Evolutionary conservation across 2,329 filamentous ascomycete species (phyloP), one percentile per base, ranked within the genome.

Genomic region (Endoconidiophora polonica): DNA sequence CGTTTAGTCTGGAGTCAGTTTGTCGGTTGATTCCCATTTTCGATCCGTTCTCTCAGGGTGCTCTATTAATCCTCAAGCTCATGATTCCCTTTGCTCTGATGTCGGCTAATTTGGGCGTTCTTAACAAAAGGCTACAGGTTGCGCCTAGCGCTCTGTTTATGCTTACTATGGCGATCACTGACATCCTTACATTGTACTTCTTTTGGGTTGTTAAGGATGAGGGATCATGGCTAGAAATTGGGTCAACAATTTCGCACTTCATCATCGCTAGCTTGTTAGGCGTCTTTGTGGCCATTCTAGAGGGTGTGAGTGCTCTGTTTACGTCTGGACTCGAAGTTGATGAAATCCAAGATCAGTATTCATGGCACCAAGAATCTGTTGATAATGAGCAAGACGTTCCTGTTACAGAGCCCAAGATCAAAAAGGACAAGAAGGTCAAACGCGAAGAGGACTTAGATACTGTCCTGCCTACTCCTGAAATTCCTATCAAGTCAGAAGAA

Each of bases 181-280:
- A 98, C 61, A 77, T 94, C 46, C 72, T 96, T 62, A 96, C 91
- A 3, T 71, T 98, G 48, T 86, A 91, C 59, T 98, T 98, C 69
- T 98, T 98, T 67, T 98, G 86, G 79, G 86, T 94, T 58, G 91
- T 98, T 43, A 84, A 83, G 59, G 91, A 98, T 58, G 91, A 98
- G 62, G 91, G 91, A 0, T 91, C 83, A 20, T 98, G 91, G 91
- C 67, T 98, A 53, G 91, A 98, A 62, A 98, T 98, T 61, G 91
- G 91, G 29, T 94, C 86, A 24, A 95, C 86, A 3, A 98, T 98
- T 57, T 94, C 79, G 59, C 88, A 96, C 63, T 98, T 96, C 64
- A 79, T 80, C 54, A 96, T 98, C 66, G 90, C 87, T 16, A 95
- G 86, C 63, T 63, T 86, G 57, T 61, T 96, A 42, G 91, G 87